Conservation (phyloP, 306 rosid genomes). For the Pachyrhizus erosus region DNA sequence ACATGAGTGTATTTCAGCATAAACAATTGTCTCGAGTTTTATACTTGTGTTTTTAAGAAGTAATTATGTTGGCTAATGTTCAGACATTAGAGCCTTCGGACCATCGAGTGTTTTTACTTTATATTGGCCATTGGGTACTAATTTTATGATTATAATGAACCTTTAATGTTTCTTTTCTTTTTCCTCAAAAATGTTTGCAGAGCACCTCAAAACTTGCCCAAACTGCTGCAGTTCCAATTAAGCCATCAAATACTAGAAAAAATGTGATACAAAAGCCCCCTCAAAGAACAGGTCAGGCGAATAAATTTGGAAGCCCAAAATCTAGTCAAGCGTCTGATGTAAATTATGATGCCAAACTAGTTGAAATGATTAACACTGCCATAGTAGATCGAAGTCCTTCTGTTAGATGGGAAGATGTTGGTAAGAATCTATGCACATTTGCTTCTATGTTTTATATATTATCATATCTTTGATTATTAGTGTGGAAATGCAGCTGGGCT, state of each 20-base stretch:
- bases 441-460: slow-evolving; percentile 9
- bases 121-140: neutral
- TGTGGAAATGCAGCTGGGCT: slow-evolving; percentile 80
- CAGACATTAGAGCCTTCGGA: neutral
- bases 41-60: neutral
- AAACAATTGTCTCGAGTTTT: neutral
- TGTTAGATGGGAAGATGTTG: slow-evolving; percentile 96
- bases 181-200: slow-evolving; percentile 51
- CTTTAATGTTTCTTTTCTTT: slow-evolving; percentile 29
- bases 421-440: slow-evolving; percentile 51
- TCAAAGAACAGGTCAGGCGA: slow-evolving; percentile 51
- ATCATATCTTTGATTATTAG: slow-evolving; percentile 44
- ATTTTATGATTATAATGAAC: slow-evolving; percentile 32
- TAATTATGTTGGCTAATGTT: neutral
- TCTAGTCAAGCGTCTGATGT: slow-evolving; percentile 59
- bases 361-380: slow-evolving; percentile 92
- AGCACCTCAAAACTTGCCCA: slow-evolving; percentile 54
- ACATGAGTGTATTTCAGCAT: neutral
- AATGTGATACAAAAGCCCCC: slow-evolving; percentile 51
- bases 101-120: neutral
- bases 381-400: slow-evolving; percentile 97
- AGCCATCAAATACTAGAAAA: slow-evolving; percentile 55
- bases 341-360: slow-evolving; percentile 71
- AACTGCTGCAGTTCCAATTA: slow-evolving; percentile 56
- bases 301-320: slow-evolving; percentile 64